Conservation (phyloP, 129 eudicot genomes). For the Flaveria bidentis region DNA sequence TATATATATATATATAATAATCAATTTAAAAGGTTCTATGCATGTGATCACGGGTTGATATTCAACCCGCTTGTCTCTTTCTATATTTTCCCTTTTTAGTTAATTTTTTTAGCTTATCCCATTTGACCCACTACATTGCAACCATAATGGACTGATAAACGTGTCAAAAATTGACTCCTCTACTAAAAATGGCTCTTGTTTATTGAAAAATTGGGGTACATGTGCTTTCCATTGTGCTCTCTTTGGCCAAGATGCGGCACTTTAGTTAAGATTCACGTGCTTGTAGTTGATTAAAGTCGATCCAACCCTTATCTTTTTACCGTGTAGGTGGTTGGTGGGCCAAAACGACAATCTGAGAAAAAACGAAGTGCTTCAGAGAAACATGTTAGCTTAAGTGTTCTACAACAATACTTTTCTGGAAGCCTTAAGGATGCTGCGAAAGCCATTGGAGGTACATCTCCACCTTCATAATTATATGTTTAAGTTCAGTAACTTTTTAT, state of each 20-base stretch:
- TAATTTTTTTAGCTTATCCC: background rate
- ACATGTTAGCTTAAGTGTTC: conserved; percentile 68
- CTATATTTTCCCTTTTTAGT: background rate
- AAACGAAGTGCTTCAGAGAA: conserved; percentile 74
- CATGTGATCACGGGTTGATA: too few relatives aligned
- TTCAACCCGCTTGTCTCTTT: too few relatives aligned
- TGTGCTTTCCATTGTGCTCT: too few relatives aligned
- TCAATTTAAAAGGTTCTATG: too few relatives aligned
- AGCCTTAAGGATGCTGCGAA: conserved; percentile 96
- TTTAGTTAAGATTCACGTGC: too few relatives aligned
- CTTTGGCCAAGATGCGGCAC: too few relatives aligned
- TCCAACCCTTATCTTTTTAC: background rate
- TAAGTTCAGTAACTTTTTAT: background rate
- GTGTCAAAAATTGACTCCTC: too few relatives aligned
- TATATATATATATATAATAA: too few relatives aligned
- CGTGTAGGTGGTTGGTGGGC: conserved; percentile 43
- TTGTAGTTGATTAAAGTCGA: background rate
- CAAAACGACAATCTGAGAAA: conserved; percentile 58
- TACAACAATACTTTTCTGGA: conserved; percentile 90
- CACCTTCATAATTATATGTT: conserved; percentile 1
- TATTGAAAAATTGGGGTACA: too few relatives aligned
- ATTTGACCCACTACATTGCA: too few relatives aligned
- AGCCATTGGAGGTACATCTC: conserved; percentile 79
- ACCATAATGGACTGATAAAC: too few relatives aligned
- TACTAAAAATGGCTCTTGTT: too few relatives aligned